Conservation (phyloP, 169 alveolate species). For the Cyclospora cayetanensis region DNA sequence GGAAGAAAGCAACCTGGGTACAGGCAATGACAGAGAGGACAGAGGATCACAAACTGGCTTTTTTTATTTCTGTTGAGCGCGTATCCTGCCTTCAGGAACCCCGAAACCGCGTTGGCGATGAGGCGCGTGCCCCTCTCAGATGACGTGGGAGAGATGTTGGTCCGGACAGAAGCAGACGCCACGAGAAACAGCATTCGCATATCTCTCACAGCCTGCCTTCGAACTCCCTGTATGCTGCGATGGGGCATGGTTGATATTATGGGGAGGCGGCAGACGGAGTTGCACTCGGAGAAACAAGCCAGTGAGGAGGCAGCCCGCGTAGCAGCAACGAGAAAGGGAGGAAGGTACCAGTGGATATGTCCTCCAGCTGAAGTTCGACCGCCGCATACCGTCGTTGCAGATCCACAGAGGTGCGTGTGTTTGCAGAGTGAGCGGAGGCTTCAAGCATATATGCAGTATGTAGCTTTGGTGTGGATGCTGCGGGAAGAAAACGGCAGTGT, state of each 20-base stretch:
- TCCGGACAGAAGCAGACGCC: constrained; percentile 34
- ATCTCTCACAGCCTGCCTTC: constrained; percentile 55
- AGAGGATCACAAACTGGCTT: no score
- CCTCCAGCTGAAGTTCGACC: constrained; percentile 67
- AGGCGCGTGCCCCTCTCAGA: constrained; percentile 61
- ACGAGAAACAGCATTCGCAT: constrained; percentile 31
- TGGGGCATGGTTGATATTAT: constrained; percentile 70
- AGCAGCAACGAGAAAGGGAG: constrained; percentile 29
- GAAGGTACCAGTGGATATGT: constrained; percentile 63
- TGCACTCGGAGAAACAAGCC: constrained; percentile 28
- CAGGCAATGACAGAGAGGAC: no score
- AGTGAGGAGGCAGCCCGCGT: not conserved
- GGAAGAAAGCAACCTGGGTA: no score
- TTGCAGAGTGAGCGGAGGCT: no score
- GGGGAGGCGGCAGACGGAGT: constrained; percentile 68
- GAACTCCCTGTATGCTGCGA: constrained; percentile 53
- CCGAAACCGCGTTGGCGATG: not conserved
- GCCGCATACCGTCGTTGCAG: constrained; percentile 63
- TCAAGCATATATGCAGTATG: no score
- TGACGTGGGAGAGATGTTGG: constrained; percentile 44
- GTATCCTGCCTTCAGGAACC: constrained; percentile 1
- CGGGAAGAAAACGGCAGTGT: no score
- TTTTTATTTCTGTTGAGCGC: not conserved
- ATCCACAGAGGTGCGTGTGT: constrained; percentile 61
- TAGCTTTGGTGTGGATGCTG: no score